A percentile compares a stretch with the other conserved stretches of the same genome.
Conservation (phyloP, 306 rosid species). For the Quercus suber region DNA sequence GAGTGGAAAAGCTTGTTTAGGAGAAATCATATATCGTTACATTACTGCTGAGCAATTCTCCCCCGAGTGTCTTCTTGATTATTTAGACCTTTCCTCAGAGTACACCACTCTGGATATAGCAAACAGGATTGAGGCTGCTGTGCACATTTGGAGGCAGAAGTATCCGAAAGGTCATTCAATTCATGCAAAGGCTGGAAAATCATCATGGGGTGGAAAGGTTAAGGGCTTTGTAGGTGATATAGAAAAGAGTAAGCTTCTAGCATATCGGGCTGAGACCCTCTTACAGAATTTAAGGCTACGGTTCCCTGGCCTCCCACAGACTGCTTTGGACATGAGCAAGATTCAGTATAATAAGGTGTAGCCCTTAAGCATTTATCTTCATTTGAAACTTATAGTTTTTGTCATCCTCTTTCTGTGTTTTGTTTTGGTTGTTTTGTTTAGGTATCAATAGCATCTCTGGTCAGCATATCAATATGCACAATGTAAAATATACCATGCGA, state of each 20-base stretch:
- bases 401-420: not conserved
- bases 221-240: constrained; percentile 28
- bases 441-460: not conserved
- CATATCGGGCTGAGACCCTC: constrained; percentile 36
- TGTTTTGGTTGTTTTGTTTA: not conserved
- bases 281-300: constrained; percentile 31
- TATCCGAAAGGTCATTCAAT: constrained; percentile 9
- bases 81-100: constrained; percentile 44
- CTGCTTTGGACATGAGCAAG: constrained; percentile 50
- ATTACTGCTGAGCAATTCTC: constrained; percentile 40
- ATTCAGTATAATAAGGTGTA: constrained; percentile 46
- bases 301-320: constrained; percentile 50
- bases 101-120: constrained; percentile 44
- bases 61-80: constrained; percentile 44
- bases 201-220: constrained; percentile 47
- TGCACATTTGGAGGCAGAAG: constrained; percentile 50
- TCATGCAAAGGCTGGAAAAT: constrained; percentile 26
- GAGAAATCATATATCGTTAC: constrained; percentile 28
- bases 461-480: not conserved
- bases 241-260: constrained; percentile 36
- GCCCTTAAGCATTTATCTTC: not conserved
- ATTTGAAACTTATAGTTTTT: not conserved
- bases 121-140: constrained; percentile 43
- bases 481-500: not conserved
- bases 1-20: constrained; percentile 43